Conservation (phyloP, 176 grass and related monocot species). For the Triticum monococcum region DNA sequence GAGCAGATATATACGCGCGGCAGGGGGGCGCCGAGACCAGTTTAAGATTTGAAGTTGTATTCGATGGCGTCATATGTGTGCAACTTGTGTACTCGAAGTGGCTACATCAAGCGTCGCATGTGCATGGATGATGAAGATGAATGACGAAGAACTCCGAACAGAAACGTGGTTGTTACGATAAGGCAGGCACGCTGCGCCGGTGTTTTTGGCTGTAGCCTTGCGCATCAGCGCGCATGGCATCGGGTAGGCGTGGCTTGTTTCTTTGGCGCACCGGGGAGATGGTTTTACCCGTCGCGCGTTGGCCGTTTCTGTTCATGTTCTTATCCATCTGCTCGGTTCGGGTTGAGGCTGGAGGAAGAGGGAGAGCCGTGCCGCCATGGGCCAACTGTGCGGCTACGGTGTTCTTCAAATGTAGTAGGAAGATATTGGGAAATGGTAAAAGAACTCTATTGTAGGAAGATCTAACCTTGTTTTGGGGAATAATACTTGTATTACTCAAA, state of each 20-base stretch:
- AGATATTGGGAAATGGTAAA: too few relatives aligned
- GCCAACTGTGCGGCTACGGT: too few relatives aligned
- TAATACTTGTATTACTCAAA: too few relatives aligned
- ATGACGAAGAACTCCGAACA: not conserved
- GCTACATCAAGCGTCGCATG: not conserved
- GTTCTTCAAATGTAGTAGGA: too few relatives aligned
- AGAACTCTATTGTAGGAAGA: too few relatives aligned
- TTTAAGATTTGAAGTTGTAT: not conserved
- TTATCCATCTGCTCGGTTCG: slow-evolving; percentile 3
- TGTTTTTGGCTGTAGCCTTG: slow-evolving; percentile 8
- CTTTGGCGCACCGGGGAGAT: slow-evolving; percentile 20
- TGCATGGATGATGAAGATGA: not conserved
- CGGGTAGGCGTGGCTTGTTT: slow-evolving; percentile 17
- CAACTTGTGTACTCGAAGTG: not conserved
- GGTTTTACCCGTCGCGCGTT: not conserved
- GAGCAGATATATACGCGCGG: slow-evolving; percentile 17
- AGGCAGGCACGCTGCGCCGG: not conserved
- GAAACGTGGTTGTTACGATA: slow-evolving; percentile 29
- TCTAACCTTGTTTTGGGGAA: too few relatives aligned
- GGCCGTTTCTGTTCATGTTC: slow-evolving; percentile 18
- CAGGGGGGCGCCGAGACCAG: not conserved
- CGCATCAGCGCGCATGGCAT: slow-evolving; percentile 21
- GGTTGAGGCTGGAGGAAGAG: not conserved
- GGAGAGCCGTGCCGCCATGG: not conserved
- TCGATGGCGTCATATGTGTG: not conserved